A percentile compares a stretch with the other conserved stretches of the same genome.
These are phyloP conservation scores for Cryptococcus maquisensis DNA, from an alignment of 1,284 basidiomycete genomes.

Conservation along the genomic window DNA sequence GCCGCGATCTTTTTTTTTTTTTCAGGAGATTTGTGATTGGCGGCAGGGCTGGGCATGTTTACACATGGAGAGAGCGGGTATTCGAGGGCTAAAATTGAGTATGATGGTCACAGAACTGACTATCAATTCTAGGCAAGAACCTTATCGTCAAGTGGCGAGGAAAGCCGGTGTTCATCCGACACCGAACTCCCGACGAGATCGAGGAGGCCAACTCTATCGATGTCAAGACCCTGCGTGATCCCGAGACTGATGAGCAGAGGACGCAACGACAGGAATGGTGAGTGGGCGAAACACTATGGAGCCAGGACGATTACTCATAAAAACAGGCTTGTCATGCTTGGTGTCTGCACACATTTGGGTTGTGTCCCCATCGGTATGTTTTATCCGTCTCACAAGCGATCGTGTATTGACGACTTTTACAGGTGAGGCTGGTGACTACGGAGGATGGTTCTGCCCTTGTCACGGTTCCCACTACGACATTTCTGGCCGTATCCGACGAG, in stretches of 20 bases:
- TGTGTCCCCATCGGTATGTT: conserved; percentile 82
- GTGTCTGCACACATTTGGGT: conserved; percentile 97
- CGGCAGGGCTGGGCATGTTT: conserved; percentile 1
- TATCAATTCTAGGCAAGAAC: conserved; percentile 37
- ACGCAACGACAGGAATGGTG: conserved; percentile 94
- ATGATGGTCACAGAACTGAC: neutral
- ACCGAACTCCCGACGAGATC: conserved; percentile 89
- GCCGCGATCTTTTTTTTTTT: conserved; percentile 41
- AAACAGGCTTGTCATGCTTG: conserved; percentile 75
- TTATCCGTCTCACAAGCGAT: neutral
- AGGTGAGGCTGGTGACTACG: conserved; percentile 94
- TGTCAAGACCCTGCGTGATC: conserved; percentile 86
- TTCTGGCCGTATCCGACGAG: conserved; percentile 86
- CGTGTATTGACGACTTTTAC: neutral
- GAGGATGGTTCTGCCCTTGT: conserved; percentile 98
- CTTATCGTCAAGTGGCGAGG: conserved; percentile 99
- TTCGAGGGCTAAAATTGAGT: neutral
- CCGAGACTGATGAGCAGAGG: conserved; percentile 81
- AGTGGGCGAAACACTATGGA: conserved; percentile 21
- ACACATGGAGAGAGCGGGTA: neutral
- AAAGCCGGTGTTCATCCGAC: conserved; percentile 98
- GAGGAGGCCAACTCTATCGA: conserved; percentile 83
- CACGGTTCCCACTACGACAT: conserved; percentile 93
- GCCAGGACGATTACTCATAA: neutral
- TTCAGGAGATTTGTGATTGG: neutral